Evolutionary conservation across 2,329 filamentous ascomycete genomes (phyloP).

Genomic region (Zopfia rhizophila): DNA sequence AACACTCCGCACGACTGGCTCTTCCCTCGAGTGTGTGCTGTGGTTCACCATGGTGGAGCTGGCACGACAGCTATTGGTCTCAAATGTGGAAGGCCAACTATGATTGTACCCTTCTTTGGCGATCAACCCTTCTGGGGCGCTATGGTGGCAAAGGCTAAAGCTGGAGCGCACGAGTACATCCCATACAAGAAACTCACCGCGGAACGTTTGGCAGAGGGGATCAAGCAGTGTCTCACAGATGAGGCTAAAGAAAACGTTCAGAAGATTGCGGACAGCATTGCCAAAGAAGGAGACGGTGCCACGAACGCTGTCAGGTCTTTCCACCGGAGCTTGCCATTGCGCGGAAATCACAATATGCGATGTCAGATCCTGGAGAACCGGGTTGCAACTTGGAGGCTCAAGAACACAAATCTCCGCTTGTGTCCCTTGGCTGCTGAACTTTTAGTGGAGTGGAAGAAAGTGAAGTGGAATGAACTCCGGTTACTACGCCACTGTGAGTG

Average conservation of each 20-base stretch:
- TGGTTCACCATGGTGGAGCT: constrained; percentile 81
- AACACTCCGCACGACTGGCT: constrained; percentile 83
- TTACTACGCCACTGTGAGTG: constrained; percentile 75
- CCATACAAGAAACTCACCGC: constrained; percentile 74
- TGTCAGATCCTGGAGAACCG: constrained; percentile 73
- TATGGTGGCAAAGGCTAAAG: constrained; percentile 72
- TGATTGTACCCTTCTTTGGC: constrained; percentile 83
- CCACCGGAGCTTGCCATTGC: constrained; percentile 67
- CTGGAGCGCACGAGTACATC: constrained; percentile 70
- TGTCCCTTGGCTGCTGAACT: constrained; percentile 73
- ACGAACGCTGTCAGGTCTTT: constrained; percentile 75
- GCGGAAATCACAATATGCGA: constrained; percentile 61
- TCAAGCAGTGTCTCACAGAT: constrained; percentile 72
- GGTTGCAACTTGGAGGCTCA: constrained; percentile 73
- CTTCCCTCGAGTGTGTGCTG: constrained; percentile 72
- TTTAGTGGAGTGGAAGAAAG: constrained; percentile 68
- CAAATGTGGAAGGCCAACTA: constrained; percentile 76
- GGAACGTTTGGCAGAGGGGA: constrained; percentile 75
- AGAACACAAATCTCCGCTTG: constrained; percentile 68
- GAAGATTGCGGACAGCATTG: constrained; percentile 70
- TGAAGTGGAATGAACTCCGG: constrained; percentile 71
- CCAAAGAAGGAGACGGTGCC: constrained; percentile 72
- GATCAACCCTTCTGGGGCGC: constrained; percentile 83
- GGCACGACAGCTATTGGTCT: constrained; percentile 80
- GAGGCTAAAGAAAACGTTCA: constrained; percentile 68